Evolutionary conservation across 2,329 filamentous ascomycete genomes (phyloP).

Genomic region (Botryotinia convoluta): DNA sequence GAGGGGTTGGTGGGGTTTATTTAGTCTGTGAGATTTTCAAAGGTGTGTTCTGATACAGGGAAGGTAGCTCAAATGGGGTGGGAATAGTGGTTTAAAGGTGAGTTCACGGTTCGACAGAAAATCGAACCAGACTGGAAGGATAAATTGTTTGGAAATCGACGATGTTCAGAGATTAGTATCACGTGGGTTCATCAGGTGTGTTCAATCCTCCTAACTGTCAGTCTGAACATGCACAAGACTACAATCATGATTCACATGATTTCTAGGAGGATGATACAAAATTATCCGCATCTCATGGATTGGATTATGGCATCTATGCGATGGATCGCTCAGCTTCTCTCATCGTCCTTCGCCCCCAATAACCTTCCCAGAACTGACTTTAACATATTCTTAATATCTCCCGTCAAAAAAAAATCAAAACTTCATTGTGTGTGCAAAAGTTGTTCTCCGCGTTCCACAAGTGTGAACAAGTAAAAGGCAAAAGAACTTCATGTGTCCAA

Average conservation of each 20-base stretch:
- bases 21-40: background rate
- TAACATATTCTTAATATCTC: background rate
- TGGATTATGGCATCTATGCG: background rate
- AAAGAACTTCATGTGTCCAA: conserved; percentile 3
- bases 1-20: background rate
- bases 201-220: background rate
- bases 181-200: background rate
- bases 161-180: background rate
- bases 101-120: background rate
- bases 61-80: no score
- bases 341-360: background rate
- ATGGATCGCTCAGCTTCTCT: background rate
- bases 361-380: background rate
- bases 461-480: background rate
- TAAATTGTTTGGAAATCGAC: no score
- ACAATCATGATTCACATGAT: background rate
- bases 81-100: background rate
- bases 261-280: background rate
- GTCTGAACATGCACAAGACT: background rate
- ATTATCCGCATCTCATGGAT: background rate
- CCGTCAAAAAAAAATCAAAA: background rate
- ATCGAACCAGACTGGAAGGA: no score
- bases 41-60: no score
- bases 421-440: background rate
- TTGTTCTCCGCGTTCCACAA: background rate